These are phyloP conservation scores for Candida tetrigidarum DNA, from an alignment of 1,139 yeast genomes.

Conservation along the genomic window DNA sequence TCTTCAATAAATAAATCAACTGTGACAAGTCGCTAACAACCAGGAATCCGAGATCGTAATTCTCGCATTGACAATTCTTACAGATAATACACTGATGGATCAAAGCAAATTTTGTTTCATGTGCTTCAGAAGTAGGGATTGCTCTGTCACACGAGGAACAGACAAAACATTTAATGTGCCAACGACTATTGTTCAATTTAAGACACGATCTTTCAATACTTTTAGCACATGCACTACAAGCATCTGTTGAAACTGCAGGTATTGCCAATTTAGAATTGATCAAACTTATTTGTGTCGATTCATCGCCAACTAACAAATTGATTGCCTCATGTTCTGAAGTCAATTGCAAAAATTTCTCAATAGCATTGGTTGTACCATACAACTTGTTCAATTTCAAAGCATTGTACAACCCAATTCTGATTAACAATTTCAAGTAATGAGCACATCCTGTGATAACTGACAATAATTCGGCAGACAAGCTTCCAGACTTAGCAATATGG, in stretches of 20 bases:
- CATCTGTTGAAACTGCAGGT: constrained; percentile 73
- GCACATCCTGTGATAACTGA: constrained; percentile 92
- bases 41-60: constrained; percentile 57
- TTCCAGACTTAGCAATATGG: constrained; percentile 58
- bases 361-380: constrained; percentile 60
- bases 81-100: constrained; percentile 48
- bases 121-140: constrained; percentile 35
- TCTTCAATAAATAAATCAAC: constrained; percentile 74
- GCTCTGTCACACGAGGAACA: constrained; percentile 59
- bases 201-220: constrained; percentile 86
- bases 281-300: constrained; percentile 12
- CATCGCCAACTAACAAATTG: constrained; percentile 14
- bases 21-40: constrained; percentile 73
- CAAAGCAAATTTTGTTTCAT: constrained; percentile 32
- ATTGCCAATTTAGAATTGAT: constrained; percentile 46
- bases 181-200: constrained; percentile 62
- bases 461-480: constrained; percentile 58
- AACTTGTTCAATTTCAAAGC: constrained; percentile 71
- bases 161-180: constrained; percentile 79
- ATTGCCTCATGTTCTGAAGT: constrained; percentile 20
- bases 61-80: constrained; percentile 45
- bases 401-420: constrained; percentile 77
- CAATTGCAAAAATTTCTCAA: constrained; percentile 63
- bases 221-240: constrained; percentile 70
- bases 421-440: constrained; percentile 84